A percentile compares a stretch with the other conserved stretches of the same genome.
Conservation (phyloP, 306 rosid species). For the Clitoria ternatea region DNA sequence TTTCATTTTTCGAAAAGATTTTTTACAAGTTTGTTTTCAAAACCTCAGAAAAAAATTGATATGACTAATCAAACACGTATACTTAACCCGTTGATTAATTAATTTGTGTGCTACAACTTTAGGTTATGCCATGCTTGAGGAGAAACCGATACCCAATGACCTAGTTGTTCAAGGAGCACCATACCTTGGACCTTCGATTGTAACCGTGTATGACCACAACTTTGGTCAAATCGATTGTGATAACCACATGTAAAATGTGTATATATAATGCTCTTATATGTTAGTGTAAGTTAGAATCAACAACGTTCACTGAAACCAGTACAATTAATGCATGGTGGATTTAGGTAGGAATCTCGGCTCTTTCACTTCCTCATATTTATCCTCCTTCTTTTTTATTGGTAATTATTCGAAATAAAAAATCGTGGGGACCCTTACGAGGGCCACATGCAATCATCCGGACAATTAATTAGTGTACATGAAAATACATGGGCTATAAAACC, state of each 20-base stretch:
- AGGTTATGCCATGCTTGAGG: constrained; percentile 62
- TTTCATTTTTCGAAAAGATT: too few species aligned
- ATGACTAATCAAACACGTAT: too few species aligned
- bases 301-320: too few species aligned
- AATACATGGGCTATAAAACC: background rate
- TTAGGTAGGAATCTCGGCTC: too few species aligned
- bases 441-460: background rate
- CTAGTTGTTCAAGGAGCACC: constrained; percentile 54
- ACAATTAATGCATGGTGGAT: too few species aligned
- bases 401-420: background rate
- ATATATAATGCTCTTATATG: too few species aligned
- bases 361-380: too few species aligned
- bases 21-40: too few species aligned
- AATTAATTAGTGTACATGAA: background rate
- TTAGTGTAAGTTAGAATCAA: too few species aligned
- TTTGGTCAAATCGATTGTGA: background rate
- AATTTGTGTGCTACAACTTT: background rate
- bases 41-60: too few species aligned
- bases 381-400: too few species aligned
- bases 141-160: constrained; percentile 44
- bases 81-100: too few species aligned
- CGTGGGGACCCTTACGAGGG: background rate
- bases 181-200: constrained; percentile 47
- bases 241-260: background rate
- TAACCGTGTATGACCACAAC: background rate